Evolutionary conservation across 163 green algal genomes (phyloP), one percentile per base, ranked within the genome.

Genomic region (Chlamydomonas reinhardtii): DNA sequence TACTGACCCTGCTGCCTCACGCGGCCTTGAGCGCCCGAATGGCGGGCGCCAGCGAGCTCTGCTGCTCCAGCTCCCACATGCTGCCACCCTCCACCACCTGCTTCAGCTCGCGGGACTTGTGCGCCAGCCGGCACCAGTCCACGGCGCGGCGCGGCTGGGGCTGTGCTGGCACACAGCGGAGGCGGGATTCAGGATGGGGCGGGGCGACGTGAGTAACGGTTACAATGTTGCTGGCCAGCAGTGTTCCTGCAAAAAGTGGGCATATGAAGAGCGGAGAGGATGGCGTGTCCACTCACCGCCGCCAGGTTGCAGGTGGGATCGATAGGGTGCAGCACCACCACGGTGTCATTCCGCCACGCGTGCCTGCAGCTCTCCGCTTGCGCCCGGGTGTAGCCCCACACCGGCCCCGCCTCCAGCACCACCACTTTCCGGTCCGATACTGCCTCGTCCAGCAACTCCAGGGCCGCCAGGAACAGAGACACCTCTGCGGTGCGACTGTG

Each of bases 231-330:
- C n/a, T n/a, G n/a, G n/a, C n/a, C n/a, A n/a, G n/a, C n/a, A n/a
- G n/a, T n/a, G n/a, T n/a, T n/a, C n/a, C n/a, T n/a, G n/a, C n/a
- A n/a, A n/a, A n/a, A n/a, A n/a, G n/a, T n/a, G n/a, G n/a, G n/a
- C n/a, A n/a, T n/a, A n/a, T n/a, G n/a, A n/a, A n/a, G n/a, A n/a
- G n/a, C n/a, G n/a, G n/a, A n/a, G n/a, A n/a, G n/a, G n/a, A n/a
- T n/a, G n/a, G n/a, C n/a, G n/a, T 48, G 39, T 8, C 39, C 39
- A 27, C 59, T 65, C 68, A 74, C 68, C 32, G 4, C 20, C 8
- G 68, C 32, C 31, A 74, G 68, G 68, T 74, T 74, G 68, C 68
- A 52, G 68, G 68, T 74, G 68, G 68, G 68, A 34, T 74, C 68
- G 32, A 74, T 52, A 2, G 68, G 68, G 68, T 74, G 31, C 17